Evolutionary conservation across 2,329 filamentous ascomycete genomes (phyloP).

Genomic region (Pestalotiopsis sp.): DNA sequence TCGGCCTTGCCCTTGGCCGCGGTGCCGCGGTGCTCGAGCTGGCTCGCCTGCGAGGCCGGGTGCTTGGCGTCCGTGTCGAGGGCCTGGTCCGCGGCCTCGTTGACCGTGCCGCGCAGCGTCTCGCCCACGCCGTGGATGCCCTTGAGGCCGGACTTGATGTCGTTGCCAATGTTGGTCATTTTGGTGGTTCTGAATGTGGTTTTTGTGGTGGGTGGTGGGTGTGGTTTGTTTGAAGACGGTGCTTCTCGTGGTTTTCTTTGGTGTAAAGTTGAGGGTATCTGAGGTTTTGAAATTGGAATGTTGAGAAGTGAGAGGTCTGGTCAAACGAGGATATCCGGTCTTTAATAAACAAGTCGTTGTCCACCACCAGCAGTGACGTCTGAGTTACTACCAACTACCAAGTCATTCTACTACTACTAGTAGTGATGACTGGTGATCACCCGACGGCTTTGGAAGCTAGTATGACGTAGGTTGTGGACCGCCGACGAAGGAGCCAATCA

Average conservation of each 20-base stretch:
- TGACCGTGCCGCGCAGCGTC: slow-evolving; percentile 30
- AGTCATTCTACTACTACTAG: no score
- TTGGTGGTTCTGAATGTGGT: no score
- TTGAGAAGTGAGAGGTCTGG: no score
- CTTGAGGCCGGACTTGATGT: slow-evolving; percentile 34
- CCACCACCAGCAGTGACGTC: no score
- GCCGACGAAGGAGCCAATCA: not conserved
- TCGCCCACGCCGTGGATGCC: slow-evolving; percentile 34
- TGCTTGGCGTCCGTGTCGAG: slow-evolving; percentile 29
- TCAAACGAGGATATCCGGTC: no score
- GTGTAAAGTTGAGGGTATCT: not conserved
- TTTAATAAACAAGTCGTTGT: no score
- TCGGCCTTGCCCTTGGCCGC: slow-evolving; percentile 29
- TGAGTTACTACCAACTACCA: no score
- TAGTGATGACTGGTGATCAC: not conserved
- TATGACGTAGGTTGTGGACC: not conserved
- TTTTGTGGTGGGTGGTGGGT: no score
- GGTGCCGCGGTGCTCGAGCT: slow-evolving; percentile 25
- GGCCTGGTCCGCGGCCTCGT: slow-evolving; percentile 30
- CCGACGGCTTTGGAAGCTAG: not conserved
- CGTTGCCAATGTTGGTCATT: slow-evolving; percentile 33
- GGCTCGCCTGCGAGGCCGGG: slow-evolving; percentile 24
- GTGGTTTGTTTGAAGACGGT: not conserved
- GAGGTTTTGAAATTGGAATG: not conserved
- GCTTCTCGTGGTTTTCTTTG: not conserved